Base-by-base conservation (phyloP, 495 filamentous ascomycete species). In the Clohesyomyces aquaticus region DNA sequence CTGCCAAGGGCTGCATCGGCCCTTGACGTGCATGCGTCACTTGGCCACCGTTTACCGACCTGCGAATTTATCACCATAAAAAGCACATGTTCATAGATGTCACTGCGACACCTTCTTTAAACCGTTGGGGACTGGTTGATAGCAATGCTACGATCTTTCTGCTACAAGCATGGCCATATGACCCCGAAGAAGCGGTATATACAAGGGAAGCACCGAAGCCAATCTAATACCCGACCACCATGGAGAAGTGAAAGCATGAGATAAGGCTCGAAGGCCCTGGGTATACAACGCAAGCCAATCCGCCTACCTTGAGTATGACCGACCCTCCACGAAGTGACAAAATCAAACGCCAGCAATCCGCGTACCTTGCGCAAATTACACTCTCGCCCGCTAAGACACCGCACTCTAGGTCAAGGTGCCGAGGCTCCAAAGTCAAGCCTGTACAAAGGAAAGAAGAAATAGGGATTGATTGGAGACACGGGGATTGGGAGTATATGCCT, bases 251-350 rank as follows among this genome's bases (percentile, higher is more conserved):
- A n/a, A 51, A 49, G 46, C 26, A 19, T 12, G 14, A 59, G 25
- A 48, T 48, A 27, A 54, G 42, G n/a, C 41, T 28, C 45, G 35
- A 23, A 58, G 28, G 55, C 32, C 38, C 41, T 45, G 63, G 63
- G 63, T 66, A 66, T 66, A 66, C 63, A 66, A 66, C 54, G 46
- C 43, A 59, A 55, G 10, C 63, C 9, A 56, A n/a, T 4, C 60
- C 45, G n/a, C 60, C 60, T 27, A 38, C 48, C 11, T 9, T 25
- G 25, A 23, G 22, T 8, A 25, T 18, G 22, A 22, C 25, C 9
- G 22, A 23, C 18, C 48, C 8, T 26, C 21, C 11, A 8, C 10
- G 9, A 18, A 52, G 26, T 23, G 25, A 52, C 25, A 4, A 25
- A 52, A 52, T 52, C 8, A 47, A 52, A 52, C 49, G 49, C 49